These are phyloP conservation scores for Acacia confusa DNA, from an alignment of 306 rosid genomes.

Conservation along the genomic window DNA sequence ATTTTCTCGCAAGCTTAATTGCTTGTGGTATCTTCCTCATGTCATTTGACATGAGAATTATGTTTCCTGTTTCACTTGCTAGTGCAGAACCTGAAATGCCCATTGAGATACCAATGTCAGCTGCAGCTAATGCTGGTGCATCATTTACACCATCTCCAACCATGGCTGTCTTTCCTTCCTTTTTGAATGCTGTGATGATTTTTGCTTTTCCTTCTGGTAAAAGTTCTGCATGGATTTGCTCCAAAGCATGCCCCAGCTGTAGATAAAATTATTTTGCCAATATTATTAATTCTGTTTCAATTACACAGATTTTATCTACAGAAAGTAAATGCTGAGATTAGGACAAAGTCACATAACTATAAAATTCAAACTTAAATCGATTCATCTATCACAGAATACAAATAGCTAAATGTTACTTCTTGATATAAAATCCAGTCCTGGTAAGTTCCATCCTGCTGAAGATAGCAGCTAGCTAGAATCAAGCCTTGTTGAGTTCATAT, in stretches of 20 bases:
- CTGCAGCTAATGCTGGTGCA: constrained; percentile 93
- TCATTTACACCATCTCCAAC: constrained; percentile 93
- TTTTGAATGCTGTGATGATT: constrained; percentile 61
- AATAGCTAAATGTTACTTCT: constrained; percentile 4
- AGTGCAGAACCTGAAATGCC: constrained; percentile 96
- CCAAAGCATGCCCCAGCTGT: constrained; percentile 73
- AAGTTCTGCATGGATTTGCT: constrained; percentile 74
- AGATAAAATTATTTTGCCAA: constrained; percentile 36
- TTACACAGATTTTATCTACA: constrained; percentile 10
- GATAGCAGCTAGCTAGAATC: neutral
- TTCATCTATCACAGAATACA: constrained; percentile 11
- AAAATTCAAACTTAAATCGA: constrained; percentile 6
- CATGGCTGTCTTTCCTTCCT: constrained; percentile 80
- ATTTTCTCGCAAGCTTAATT: constrained; percentile 62
- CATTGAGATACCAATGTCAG: constrained; percentile 94
- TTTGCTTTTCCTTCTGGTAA: constrained; percentile 81
- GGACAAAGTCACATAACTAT: constrained; percentile 2
- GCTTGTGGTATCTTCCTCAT: constrained; percentile 81
- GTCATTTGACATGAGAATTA: constrained; percentile 88
- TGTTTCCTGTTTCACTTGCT: constrained; percentile 85
- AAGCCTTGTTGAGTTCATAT: neutral
- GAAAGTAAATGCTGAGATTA: constrained; percentile 18
- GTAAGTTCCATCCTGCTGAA: neutral
- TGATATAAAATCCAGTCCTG: constrained; percentile 8
- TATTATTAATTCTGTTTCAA: constrained; percentile 18